Evolutionary conservation across 164 flowering plant species (phyloP).

Genomic region (Hamamelis virginiana): DNA sequence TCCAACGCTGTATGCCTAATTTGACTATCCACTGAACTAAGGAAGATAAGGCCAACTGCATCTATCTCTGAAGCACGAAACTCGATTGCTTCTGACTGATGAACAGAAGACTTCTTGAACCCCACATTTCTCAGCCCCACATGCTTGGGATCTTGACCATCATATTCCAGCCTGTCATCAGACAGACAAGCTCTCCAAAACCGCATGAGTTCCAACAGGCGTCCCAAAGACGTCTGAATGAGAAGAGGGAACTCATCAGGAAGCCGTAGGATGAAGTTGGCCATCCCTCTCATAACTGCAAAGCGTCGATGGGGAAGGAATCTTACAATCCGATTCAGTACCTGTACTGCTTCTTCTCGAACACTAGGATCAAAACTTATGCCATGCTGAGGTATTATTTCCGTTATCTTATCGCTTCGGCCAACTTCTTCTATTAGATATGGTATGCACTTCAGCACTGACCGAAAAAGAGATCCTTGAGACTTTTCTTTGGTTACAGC

Average conservation of each 20-base stretch:
- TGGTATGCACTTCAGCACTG: slow-evolving; percentile 96
- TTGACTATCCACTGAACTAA: slow-evolving; percentile 93
- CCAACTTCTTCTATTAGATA: slow-evolving; percentile 95
- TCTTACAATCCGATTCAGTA: slow-evolving; percentile 83
- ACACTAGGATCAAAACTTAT: slow-evolving; percentile 99
- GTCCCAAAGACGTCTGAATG: slow-evolving; percentile 91
- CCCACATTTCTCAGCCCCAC: slow-evolving; percentile 38
- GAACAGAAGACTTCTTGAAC: slow-evolving; percentile 51
- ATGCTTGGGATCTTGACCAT: slow-evolving; percentile 46
- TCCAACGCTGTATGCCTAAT: slow-evolving; percentile 95
- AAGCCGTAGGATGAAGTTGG: slow-evolving; percentile 77
- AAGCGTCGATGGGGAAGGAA: slow-evolving; percentile 92
- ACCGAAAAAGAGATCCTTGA: slow-evolving; percentile 89
- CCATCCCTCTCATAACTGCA: slow-evolving; percentile 98
- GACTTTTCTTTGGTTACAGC: slow-evolving; percentile 93
- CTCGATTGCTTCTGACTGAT: slow-evolving; percentile 61
- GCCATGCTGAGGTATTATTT: slow-evolving; percentile 97
- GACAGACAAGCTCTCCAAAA: slow-evolving; percentile 87
- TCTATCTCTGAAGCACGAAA: slow-evolving; percentile 90
- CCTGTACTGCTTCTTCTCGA: slow-evolving; percentile 97
- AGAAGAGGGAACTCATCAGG: slow-evolving; percentile 98
- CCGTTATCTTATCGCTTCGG: slow-evolving; percentile 90
- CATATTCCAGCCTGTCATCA: slow-evolving; percentile 61
- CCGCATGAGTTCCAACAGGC: slow-evolving; percentile 93
- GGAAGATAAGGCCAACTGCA: slow-evolving; percentile 96